Evolutionary conservation across 2,329 filamentous ascomycete genomes (phyloP).

Genomic region (Monosporascus sp.): DNA sequence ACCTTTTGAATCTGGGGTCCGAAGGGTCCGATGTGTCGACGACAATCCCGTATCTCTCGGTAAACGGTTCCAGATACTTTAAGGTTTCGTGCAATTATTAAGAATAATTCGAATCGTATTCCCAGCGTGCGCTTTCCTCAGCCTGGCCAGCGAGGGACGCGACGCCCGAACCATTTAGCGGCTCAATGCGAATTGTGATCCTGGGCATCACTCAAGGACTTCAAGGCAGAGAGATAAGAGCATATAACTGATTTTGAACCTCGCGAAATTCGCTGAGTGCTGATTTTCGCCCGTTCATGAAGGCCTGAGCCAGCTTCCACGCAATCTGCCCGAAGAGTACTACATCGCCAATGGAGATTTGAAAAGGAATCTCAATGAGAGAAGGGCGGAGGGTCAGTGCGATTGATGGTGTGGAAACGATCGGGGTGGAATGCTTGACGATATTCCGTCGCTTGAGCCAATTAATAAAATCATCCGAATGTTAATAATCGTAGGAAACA

Average conservation of each 20-base stretch:
- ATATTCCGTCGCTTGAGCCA: no score
- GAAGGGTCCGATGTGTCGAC: constrained; percentile 1
- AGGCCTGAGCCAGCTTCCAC: constrained; percentile 21
- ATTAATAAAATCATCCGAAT: no score
- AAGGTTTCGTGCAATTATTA: constrained; percentile 12
- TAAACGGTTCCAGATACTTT: constrained; percentile 14
- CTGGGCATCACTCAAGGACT: constrained; percentile 10
- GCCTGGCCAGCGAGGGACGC: no score
- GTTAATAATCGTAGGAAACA: no score
- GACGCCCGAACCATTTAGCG: no score
- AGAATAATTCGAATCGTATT: constrained; percentile 11
- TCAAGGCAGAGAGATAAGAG: constrained; percentile 22
- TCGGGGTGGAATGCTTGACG: no score
- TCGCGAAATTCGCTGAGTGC: constrained; percentile 25
- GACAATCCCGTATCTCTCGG: constrained; percentile 15
- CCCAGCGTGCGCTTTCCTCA: neutral
- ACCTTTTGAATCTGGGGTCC: constrained; percentile 8
- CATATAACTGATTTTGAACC: constrained; percentile 26
- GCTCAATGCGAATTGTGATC: neutral
- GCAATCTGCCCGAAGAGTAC: constrained; percentile 24
- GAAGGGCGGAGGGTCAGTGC: no score
- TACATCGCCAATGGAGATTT: constrained; percentile 24
- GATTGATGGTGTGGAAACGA: no score
- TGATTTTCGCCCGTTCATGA: constrained; percentile 24
- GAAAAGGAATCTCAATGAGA: constrained; percentile 16